A percentile compares a stretch with the other conserved stretches of the same genome.
Conservation (phyloP, 306 rosid genomes). For the Spatholobus suberectus region DNA sequence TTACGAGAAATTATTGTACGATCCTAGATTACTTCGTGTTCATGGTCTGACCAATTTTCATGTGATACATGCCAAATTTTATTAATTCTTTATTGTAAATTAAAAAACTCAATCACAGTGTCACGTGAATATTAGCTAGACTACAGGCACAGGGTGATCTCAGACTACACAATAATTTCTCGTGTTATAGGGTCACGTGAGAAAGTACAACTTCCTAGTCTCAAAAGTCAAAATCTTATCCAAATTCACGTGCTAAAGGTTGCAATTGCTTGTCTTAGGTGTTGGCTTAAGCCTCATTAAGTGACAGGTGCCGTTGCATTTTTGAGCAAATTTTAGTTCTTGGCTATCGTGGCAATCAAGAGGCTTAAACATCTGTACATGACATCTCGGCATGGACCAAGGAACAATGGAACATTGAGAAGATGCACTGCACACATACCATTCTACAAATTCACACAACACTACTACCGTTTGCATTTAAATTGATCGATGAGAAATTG, state of each 20-base stretch:
- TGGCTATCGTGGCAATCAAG: slow-evolving; percentile 9
- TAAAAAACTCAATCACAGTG: too few species aligned
- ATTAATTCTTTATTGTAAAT: too few species aligned
- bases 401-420: not conserved
- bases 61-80: too few species aligned
- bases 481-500: not conserved
- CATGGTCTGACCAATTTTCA: too few species aligned
- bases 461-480: not conserved
- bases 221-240: not conserved
- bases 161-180: not conserved
- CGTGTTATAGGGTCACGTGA: not conserved
- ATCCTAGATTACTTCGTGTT: too few species aligned
- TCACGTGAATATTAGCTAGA: too few species aligned
- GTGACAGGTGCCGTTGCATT: slow-evolving; percentile 36
- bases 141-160: too few species aligned
- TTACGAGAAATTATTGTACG: not conserved
- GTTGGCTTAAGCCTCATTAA: not conserved
- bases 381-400: not conserved
- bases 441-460: not conserved
- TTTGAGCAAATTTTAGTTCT: not conserved
- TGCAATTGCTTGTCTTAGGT: not conserved
- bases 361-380: not conserved
- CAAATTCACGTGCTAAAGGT: not conserved
- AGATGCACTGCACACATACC: not conserved
- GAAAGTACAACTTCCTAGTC: not conserved